phyloP scores from a whole-genome alignment of 345 rosid genomes.

The Populus deltoides region DNA sequence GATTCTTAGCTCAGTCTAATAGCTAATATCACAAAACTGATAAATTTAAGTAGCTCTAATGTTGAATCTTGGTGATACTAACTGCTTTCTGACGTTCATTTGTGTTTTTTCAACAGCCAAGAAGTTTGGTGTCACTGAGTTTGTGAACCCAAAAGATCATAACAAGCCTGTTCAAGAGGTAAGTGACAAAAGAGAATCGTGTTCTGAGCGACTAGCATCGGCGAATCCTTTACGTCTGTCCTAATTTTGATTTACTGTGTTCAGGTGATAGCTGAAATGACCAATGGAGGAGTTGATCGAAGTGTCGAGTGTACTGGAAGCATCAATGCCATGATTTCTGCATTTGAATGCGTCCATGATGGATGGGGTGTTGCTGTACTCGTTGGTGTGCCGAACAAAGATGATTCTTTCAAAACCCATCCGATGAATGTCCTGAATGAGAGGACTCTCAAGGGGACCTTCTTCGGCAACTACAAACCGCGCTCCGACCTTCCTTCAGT shows the following conservation, averaged over 20 bases:
- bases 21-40: no score
- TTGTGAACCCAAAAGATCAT: conserved; percentile 20
- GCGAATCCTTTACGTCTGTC: background rate
- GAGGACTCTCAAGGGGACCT: conserved; percentile 46
- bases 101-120: conserved; percentile 2
- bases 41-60: no score
- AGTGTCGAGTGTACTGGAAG: conserved; percentile 49
- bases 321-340: conserved; percentile 43
- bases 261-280: conserved; percentile 52
- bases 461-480: conserved; percentile 46
- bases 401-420: conserved; percentile 41
- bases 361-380: conserved; percentile 54
- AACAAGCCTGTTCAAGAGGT: conserved; percentile 25
- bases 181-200: background rate
- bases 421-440: conserved; percentile 38
- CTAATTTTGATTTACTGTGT: background rate
- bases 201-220: no score
- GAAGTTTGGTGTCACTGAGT: conserved; percentile 20
- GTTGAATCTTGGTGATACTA: no score
- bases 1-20: no score
- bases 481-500: conserved; percentile 36
- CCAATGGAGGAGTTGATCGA: conserved; percentile 45
- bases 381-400: conserved; percentile 45
- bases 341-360: conserved; percentile 48
- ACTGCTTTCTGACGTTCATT: background rate